These are phyloP conservation scores for Porphyrellus cyaneotinctus DNA, from an alignment of 768 basidiomycete species.

Conservation along the genomic window DNA sequence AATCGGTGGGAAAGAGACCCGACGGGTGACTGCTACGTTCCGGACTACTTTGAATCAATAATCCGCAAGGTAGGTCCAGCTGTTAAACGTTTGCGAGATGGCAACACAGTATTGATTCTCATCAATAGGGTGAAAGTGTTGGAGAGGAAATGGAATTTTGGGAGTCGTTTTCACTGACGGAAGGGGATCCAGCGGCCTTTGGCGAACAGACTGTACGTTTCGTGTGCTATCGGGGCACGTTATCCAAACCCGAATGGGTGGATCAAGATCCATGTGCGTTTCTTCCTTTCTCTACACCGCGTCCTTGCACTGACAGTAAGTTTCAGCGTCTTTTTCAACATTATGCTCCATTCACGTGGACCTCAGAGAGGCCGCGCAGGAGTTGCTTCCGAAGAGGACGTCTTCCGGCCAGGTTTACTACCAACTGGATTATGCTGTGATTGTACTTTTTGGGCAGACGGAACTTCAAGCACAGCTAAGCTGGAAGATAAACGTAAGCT, in stretches of 20 bases:
- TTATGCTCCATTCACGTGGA: constrained; percentile 4
- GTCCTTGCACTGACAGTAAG: not conserved
- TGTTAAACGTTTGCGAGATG: not conserved
- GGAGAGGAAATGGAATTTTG: constrained; percentile 5
- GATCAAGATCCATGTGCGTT: constrained; percentile 12
- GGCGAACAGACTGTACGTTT: constrained; percentile 3
- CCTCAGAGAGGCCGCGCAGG: not conserved
- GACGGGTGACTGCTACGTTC: not conserved
- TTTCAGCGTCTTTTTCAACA: constrained; percentile 3
- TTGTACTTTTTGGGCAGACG: constrained; percentile 7
- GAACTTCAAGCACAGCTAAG: constrained; percentile 7
- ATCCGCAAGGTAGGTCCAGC: not conserved
- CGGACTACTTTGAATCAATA: constrained; percentile 10
- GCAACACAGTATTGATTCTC: not conserved
- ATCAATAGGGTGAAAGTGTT: not conserved
- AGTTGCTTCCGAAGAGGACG: not conserved
- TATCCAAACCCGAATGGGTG: constrained; percentile 11
- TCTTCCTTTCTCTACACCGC: too few species aligned
- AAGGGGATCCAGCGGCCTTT: not conserved
- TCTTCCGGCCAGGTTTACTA: constrained; percentile 1
- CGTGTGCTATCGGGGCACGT: constrained; percentile 6
- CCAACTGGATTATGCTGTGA: constrained; percentile 13
- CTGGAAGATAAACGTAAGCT: constrained; percentile 10
- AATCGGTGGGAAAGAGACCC: not conserved
- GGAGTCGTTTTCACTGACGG: constrained; percentile 9